Base-by-base conservation (phyloP, 139 green algal species). In the Chlorella sp. region DNA sequence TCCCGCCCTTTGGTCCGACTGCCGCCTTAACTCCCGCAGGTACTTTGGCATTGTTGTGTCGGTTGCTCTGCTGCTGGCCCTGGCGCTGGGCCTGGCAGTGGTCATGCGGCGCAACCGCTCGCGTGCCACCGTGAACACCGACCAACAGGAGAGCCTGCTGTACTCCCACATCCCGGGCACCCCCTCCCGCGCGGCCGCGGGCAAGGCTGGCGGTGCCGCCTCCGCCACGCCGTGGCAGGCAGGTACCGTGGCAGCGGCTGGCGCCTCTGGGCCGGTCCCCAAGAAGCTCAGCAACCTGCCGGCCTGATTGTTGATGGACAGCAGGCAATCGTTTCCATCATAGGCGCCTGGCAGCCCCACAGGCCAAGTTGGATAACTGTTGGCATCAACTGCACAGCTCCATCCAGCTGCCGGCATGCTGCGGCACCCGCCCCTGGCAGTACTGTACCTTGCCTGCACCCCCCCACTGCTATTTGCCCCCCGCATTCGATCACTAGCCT, bases 201-300 rank as follows among this genome's bases (percentile, higher is more conserved):
- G 24, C 24, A 57, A 64, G 21, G 22, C 22, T 42, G 68, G 28
- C 22, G 40, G 9, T 4, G 68, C 37, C 15, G 0, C 12, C 19
- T 14, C 19, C 7, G 82, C n/a, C 57, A 86, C 21, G n/a, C 60
- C 57, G 34, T 77, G 48, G 81, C 24, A 60, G 81, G 81, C 82
- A 0, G n/a, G 57, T 16, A 12, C 14, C 21, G 60, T 0, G n/a
- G 4, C n/a, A 42, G 81, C 53, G 37, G 28, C 42, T 4, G 66
- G 64, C 34, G 34, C 34, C 24, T 3, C 30, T 16, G 85, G 42
- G 15, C 16, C 75, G 2, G 77, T 90, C 12, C 34, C 78, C 40
- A 86, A 86, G 64, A 90, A 90, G 87, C 64, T 90, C 24, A 90
- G 87, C 87, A 90, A 90, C 42, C 79, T 90, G 78, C 87, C 87